Percentiles rank a stretch among this genome's conserved stretches.
Evolutionary conservation across 2,329 filamentous ascomycete genomes (phyloP).

Genomic region (Microdochium nivale): DNA sequence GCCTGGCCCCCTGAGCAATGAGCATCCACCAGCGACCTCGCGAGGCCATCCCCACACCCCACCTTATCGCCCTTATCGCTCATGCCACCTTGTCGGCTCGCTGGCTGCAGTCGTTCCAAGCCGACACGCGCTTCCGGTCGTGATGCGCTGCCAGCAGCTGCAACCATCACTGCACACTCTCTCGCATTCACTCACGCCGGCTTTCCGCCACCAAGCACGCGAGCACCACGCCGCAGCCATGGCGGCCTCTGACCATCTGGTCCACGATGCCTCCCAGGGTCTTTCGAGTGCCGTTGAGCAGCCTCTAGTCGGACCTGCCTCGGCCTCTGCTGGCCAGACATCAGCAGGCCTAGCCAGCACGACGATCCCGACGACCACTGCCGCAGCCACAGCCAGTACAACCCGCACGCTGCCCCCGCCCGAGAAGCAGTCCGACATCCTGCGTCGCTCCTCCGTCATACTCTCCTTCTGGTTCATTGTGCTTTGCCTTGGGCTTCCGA

Average conservation of each 20-base stretch:
- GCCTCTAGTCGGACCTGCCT: background rate
- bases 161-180: background rate
- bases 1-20: no score
- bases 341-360: background rate
- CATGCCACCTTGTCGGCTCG: no score
- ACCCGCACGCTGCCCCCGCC: constrained; percentile 55
- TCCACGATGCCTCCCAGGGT: background rate
- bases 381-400: constrained; percentile 4
- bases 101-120: no score
- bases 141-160: no score
- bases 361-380: background rate
- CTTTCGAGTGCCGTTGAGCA: background rate
- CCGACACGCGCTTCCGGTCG: no score
- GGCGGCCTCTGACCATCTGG: background rate
- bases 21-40: no score
- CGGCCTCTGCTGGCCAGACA: background rate
- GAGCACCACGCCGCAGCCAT: background rate
- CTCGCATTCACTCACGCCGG: background rate
- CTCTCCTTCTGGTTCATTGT: constrained; percentile 88
- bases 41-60: no score
- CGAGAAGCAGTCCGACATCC: constrained; percentile 62
- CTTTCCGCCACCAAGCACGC: background rate
- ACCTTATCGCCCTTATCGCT: no score
- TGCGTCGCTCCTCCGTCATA: constrained; percentile 66
- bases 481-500: constrained; percentile 72